Conservation (phyloP, 2,329 filamentous ascomycete species). For the Penicillium sp. region DNA sequence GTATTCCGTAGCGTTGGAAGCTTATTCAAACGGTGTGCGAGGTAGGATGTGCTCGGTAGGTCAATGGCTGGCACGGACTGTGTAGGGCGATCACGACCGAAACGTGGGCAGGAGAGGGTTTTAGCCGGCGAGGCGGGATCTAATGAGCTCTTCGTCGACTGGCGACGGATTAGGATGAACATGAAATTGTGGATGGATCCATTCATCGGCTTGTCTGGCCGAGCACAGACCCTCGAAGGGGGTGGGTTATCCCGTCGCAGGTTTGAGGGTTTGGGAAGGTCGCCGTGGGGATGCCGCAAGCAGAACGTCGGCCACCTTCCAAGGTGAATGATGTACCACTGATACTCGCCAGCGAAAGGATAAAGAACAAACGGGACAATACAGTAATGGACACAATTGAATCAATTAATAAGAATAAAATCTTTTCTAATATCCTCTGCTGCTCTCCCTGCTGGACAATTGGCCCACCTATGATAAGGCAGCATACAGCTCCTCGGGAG, state of each 20-base stretch:
- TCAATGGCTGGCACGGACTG: slow-evolving; percentile 3
- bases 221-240: slow-evolving; percentile 11
- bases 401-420: neutral
- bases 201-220: neutral
- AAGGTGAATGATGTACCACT: neutral
- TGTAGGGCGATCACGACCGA: slow-evolving; percentile 24
- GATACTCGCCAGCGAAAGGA: neutral
- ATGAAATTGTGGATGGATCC: neutral
- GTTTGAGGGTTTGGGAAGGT: neutral
- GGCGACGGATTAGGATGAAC: slow-evolving; percentile 15
- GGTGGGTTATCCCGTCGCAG: neutral
- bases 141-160: slow-evolving; percentile 6
- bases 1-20: neutral
- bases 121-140: slow-evolving; percentile 8
- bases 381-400: neutral
- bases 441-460: neutral
- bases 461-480: neutral
- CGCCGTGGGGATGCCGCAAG: slow-evolving; percentile 7
- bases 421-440: neutral
- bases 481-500: slow-evolving; percentile 1
- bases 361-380: neutral
- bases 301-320: neutral
- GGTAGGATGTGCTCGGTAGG: neutral
- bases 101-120: slow-evolving; percentile 14
- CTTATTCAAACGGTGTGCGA: neutral